Conservation (phyloP, 352 stramenopile genomes). For the Chrysophaeum taylorii region DNA sequence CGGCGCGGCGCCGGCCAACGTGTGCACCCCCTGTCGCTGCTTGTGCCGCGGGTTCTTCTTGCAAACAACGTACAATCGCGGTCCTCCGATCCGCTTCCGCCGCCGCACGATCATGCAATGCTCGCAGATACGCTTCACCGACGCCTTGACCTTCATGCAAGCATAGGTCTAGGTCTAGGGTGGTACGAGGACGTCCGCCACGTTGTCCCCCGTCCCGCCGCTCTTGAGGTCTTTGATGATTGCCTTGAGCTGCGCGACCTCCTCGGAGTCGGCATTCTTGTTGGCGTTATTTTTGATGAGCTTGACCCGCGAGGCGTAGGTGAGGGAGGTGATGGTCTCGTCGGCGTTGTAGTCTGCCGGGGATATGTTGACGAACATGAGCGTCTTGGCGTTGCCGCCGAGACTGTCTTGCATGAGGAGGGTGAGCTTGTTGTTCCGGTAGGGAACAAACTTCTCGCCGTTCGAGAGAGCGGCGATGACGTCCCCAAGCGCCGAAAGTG, state of each 20-base stretch:
- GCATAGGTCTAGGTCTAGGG: no score
- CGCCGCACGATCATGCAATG: constrained; percentile 74
- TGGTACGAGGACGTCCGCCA: no score
- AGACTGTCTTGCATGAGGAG: constrained; percentile 58
- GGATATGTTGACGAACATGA: constrained; percentile 43
- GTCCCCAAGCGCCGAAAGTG: constrained; percentile 71
- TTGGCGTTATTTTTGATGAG: constrained; percentile 41
- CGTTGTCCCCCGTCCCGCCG: constrained; percentile 32
- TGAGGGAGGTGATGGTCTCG: constrained; percentile 31
- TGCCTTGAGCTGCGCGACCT: constrained; percentile 38
- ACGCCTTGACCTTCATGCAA: constrained; percentile 82
- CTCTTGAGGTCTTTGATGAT: constrained; percentile 41
- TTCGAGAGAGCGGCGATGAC: constrained; percentile 71
- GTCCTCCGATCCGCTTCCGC: constrained; percentile 58
- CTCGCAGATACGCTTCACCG: constrained; percentile 77
- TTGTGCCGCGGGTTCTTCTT: constrained; percentile 79
- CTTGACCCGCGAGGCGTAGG: constrained; percentile 42
- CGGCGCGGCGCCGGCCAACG: constrained; percentile 41
- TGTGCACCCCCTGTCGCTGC: constrained; percentile 79
- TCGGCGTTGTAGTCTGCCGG: constrained; percentile 43
- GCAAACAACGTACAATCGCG: constrained; percentile 79
- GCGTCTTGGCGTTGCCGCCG: constrained; percentile 44
- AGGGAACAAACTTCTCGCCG: constrained; percentile 73
- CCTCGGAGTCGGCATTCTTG: constrained; percentile 37
- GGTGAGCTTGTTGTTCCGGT: constrained; percentile 70